These are phyloP conservation scores for Chlorella sp. DNA, from an alignment of 139 green algal genomes.

Conservation along the genomic window DNA sequence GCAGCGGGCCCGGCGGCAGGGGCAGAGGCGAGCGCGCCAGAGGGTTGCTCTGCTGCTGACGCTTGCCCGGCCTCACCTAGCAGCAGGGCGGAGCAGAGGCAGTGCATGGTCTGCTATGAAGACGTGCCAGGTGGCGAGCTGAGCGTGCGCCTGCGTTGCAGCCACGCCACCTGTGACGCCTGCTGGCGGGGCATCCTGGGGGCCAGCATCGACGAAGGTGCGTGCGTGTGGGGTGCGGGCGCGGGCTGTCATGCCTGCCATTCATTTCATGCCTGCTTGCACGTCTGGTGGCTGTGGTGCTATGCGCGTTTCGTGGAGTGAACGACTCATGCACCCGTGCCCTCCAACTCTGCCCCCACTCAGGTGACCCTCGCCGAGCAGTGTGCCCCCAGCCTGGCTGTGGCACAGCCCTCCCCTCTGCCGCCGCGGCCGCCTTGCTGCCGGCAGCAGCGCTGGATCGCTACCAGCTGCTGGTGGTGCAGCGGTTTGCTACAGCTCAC, in stretches of 20 bases:
- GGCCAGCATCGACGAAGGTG: conserved; percentile 26
- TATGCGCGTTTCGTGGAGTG: too few relatives aligned
- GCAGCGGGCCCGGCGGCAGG: neutral
- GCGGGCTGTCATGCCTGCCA: neutral
- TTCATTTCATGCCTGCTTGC: neutral
- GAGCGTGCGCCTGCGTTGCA: neutral
- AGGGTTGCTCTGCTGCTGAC: neutral
- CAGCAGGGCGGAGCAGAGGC: neutral
- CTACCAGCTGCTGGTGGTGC: conserved; percentile 31
- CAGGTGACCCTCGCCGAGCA: conserved; percentile 21
- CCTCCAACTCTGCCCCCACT: neutral
- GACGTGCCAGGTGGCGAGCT: neutral
- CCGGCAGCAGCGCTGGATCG: neutral
- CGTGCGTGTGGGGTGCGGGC: neutral
- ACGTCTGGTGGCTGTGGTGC: neutral
- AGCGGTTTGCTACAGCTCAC: conserved; percentile 27
- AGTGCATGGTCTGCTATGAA: conserved; percentile 34
- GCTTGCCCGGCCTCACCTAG: neutral
- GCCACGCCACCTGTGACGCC: conserved; percentile 24
- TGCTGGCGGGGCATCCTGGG: conserved; percentile 36
- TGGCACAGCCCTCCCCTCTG: conserved; percentile 7
- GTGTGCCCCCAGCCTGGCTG: conserved; percentile 38
- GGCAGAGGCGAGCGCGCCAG: neutral
- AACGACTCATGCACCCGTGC: neutral
- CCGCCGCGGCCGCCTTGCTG: conserved; percentile 17